Base-by-base conservation (phyloP, 2,329 filamentous ascomycete genomes). In the Stemphylium lycopersici region DNA sequence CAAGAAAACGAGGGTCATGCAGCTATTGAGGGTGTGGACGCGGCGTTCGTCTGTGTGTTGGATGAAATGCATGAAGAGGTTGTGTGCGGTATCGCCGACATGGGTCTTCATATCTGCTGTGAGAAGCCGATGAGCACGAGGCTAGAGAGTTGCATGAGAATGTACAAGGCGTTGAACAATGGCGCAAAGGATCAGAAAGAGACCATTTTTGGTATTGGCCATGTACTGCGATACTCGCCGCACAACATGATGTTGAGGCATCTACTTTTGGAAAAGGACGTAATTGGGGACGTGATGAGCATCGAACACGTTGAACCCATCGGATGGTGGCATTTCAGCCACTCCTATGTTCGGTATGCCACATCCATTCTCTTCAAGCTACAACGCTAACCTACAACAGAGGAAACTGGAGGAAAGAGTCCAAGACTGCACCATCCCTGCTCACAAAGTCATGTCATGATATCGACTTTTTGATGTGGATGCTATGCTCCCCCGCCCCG, bases 381-480 rank as follows among this genome's bases (percentile, higher is more conserved):
- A 24, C 2, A 11, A 32, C 55, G 32, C 62, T 61, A n/a, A 56
- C 15, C 6, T 11, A 3, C 10, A 33, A 13, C 50, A 83, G 90
- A 40, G 95, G 95, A 13, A 97, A 98, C 76, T 98, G 95, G 95
- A 86, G 93, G 5, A 90, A 90, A 59, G 87, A 91, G 62, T 88
- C 86, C 0, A 88, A 79, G 4, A 87, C 84, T n/a, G 93, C 84
- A 20, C 93, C 88, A 6, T 93, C 90, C 1, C 81, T 99, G 1
- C 82, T 99, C 26, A 96, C 93, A 2, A 99, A 98, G 77, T 96
- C 91, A 55, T 98, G 95, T 65, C 95, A 99, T 68, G 95, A 99
- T 66, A 90, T 99, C 44, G 95, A 99, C 70, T 86, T 98, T 52
- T 78, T 98, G 4, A 80, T 98, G 13, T 99, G 95, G 95, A 79